Evolutionary conservation across 352 stramenopile genomes (phyloP).

Genomic region (Phytophthora crassamura): DNA sequence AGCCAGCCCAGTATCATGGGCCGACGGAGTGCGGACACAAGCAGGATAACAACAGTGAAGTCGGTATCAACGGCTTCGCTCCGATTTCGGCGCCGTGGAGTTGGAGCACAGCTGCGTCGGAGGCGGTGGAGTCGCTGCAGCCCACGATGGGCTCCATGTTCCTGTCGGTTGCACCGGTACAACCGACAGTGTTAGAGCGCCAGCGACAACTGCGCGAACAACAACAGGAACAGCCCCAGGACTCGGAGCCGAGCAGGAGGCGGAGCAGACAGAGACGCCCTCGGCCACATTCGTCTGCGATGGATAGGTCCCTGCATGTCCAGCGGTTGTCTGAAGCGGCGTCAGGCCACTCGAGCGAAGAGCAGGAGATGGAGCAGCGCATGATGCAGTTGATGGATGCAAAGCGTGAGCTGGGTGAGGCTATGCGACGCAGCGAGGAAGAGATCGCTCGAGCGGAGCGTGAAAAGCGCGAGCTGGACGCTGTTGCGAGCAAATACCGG

Average conservation of each 20-base stretch:
- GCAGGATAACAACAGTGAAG: conserved; percentile 26
- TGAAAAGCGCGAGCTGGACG: conserved; percentile 47
- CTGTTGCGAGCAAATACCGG: conserved; percentile 39
- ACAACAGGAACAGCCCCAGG: conserved; percentile 6
- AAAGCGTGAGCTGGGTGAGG: conserved; percentile 46
- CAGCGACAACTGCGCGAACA: conserved; percentile 28
- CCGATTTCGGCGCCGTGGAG: conserved; percentile 24
- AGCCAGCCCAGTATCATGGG: conserved; percentile 22
- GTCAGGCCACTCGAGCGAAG: conserved; percentile 41
- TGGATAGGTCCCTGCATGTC: conserved; percentile 34
- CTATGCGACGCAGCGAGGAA: conserved; percentile 45
- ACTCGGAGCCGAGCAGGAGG: conserved; percentile 20
- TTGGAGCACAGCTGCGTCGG: conserved; percentile 28
- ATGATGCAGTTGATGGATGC: conserved; percentile 47
- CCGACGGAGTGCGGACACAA: conserved; percentile 19
- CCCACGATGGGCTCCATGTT: conserved; percentile 41
- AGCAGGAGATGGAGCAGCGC: conserved; percentile 50
- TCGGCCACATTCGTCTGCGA: conserved; percentile 26
- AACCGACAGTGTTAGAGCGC: conserved; percentile 36
- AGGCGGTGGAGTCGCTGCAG: conserved; percentile 31
- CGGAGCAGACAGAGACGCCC: conserved; percentile 22
- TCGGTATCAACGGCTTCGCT: conserved; percentile 29
- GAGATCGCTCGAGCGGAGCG: conserved; percentile 35
- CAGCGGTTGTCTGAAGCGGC: conserved; percentile 31
- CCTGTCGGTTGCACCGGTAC: conserved; percentile 25